These are phyloP conservation scores for Vanilla planifolia DNA, from an alignment of 106 monocot species.

Conservation along the genomic window DNA sequence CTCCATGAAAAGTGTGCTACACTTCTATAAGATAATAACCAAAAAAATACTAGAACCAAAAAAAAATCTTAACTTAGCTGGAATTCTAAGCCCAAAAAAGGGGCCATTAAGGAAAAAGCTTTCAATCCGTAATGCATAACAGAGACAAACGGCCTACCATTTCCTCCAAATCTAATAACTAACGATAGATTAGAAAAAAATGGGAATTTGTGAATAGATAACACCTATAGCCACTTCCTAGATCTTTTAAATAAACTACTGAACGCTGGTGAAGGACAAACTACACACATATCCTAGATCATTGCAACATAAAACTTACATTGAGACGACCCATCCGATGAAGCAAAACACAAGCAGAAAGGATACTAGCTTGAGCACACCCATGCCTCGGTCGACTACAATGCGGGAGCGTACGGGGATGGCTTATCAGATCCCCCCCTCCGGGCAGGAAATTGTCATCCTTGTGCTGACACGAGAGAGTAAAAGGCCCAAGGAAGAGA, in stretches of 20 bases:
- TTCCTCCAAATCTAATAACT: background rate
- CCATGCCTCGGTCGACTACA: background rate
- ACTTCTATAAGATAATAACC: too few species aligned
- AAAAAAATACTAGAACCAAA: too few species aligned
- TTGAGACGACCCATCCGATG: conserved; percentile 3
- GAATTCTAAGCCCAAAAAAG: too few species aligned
- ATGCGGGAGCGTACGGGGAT: background rate
- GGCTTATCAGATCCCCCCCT: background rate
- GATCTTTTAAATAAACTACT: too few species aligned
- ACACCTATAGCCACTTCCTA: too few species aligned
- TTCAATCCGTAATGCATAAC: background rate
- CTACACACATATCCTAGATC: background rate
- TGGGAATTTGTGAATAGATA: too few species aligned
- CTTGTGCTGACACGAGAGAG: background rate
- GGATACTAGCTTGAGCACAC: background rate
- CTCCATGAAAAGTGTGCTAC: too few species aligned
- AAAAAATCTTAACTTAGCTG: too few species aligned
- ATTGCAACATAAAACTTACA: background rate
- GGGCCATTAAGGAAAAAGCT: too few species aligned
- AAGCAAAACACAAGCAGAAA: background rate
- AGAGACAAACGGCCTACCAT: too few species aligned
- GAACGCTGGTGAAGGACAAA: too few species aligned
- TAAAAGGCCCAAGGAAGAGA: background rate
- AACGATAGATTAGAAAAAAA: background rate
- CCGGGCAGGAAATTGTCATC: background rate